Conservation (phyloP, 345 rosid species). For the Sonneratia alba region DNA sequence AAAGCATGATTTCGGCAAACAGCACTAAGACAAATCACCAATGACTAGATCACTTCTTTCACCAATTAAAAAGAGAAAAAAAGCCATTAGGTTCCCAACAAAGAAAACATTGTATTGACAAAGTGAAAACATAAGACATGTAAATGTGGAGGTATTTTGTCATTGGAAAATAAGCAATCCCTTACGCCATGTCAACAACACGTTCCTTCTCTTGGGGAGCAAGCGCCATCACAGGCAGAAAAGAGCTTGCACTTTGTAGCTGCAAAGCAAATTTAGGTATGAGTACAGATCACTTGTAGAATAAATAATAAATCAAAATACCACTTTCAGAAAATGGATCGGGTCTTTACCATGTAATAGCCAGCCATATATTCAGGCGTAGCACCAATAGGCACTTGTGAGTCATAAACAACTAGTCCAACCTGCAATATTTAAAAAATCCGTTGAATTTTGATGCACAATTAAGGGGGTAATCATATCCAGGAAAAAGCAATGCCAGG, state of each 20-base stretch:
- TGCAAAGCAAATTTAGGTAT: conserved; percentile 18
- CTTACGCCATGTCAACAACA: conserved; percentile 95
- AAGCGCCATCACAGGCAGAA: conserved; percentile 98
- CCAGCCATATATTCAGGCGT: conserved; percentile 99
- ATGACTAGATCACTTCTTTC: background rate
- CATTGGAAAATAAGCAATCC: conserved; percentile 1
- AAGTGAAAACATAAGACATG: background rate
- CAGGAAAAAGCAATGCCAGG: background rate
- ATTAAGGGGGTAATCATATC: background rate
- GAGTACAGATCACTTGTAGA: background rate
- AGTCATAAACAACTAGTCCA: conserved; percentile 83
- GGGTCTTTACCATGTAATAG: conserved; percentile 57
- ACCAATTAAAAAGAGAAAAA: background rate
- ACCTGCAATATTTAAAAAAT: conserved; percentile 36
- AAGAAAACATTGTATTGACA: background rate
- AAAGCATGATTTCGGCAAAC: background rate
- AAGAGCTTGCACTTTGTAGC: conserved; percentile 96
- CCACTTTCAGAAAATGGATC: background rate
- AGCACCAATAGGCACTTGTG: conserved; percentile 94
- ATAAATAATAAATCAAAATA: background rate
- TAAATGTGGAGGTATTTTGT: background rate
- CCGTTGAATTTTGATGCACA: background rate
- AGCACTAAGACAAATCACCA: background rate
- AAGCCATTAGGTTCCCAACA: background rate
- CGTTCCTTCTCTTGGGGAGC: conserved; percentile 94